A percentile compares a stretch with the other conserved stretches of the same genome.
These are phyloP conservation scores for Blastosporella zonata DNA, from an alignment of 1,284 basidiomycete species.

Conservation along the genomic window DNA sequence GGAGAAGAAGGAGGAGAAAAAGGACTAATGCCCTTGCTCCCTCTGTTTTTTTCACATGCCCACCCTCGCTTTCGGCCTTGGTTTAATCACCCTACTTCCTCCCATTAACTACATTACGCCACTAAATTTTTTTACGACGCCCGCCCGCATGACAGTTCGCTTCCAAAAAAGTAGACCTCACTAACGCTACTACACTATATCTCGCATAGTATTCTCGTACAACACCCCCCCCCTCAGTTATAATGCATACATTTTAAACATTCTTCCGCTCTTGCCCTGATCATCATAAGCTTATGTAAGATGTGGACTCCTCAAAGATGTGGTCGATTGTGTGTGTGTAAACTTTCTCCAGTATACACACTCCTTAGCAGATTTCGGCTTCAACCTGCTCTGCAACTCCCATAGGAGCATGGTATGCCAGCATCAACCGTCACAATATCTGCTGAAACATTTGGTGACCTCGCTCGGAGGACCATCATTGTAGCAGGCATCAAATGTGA, in stretches of 20 bases:
- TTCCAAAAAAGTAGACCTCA: constrained; percentile 18
- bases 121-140: constrained; percentile 13
- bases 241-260: constrained; percentile 7
- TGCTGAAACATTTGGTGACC: constrained; percentile 16
- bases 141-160: constrained; percentile 16
- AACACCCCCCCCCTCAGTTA: constrained; percentile 14
- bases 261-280: background rate
- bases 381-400: background rate
- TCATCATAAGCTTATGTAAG: too few relatives aligned
- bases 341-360: background rate
- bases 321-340: background rate
- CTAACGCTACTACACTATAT: constrained; percentile 9
- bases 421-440: constrained; percentile 17
- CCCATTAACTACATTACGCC: constrained; percentile 3
- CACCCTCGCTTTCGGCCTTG: background rate
- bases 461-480: constrained; percentile 19
- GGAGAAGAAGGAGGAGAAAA: constrained; percentile 20
- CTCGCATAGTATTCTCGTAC: constrained; percentile 7
- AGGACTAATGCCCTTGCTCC: constrained; percentile 11
- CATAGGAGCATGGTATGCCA: constrained; percentile 20
- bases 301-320: too few relatives aligned
- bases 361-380: constrained; percentile 23
- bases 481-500: constrained; percentile 22
- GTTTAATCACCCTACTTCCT: background rate
- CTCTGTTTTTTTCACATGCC: background rate